Evolutionary conservation across 768 basidiomycete genomes (phyloP), one percentile per base, ranked within the genome.

Genomic region (Agrocybe chaxingu): DNA sequence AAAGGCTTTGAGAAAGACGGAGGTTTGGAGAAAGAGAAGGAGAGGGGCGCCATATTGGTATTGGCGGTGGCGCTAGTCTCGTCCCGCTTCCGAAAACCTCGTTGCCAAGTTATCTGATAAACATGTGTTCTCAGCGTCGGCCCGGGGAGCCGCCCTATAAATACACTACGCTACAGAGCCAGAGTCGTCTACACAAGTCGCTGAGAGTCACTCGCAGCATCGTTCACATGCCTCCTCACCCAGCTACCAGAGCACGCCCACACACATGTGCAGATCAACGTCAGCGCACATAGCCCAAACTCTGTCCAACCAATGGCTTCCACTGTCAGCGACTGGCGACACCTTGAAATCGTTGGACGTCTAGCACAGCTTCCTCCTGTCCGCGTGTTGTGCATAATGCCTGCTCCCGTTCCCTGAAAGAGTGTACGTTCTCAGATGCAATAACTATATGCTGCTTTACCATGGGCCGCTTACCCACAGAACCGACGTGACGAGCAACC

Each of bases 231-330:
- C 55, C 51, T 50, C 48, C 45, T 62, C 52, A 46, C 54, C 58
- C 56, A 58, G 48, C 52, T 52, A 47, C 48, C 59, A 19, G 54
- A 61, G 16, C 54, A 59, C 8, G 73, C 57, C 74, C 73, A 75
- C 40, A 73, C 42, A 52, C 80, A 75, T 9, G 87, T 85, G 31
- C 74, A 72, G 4, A 76, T 47, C 38, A 87, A 64, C 6, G 85
- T 80, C 52, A 83, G 48, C 8, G 74, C 47, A 58, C 84, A 84
- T 13, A 91, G 63, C 6, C 74, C 77, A 53, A 89, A 83, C 56
- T 88, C 86, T 44, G 84, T 79, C 88, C 89, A 90, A 4, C 85
- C 87, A 11, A 90, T 62, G 1, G 83, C 83, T 65, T 87, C 85
- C 6, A 89, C 82, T 4, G 87, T 87, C 53, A 89, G 68, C 2